These are phyloP conservation scores for Psidium guajava DNA, from an alignment of 345 rosid species.

Conservation along the genomic window DNA sequence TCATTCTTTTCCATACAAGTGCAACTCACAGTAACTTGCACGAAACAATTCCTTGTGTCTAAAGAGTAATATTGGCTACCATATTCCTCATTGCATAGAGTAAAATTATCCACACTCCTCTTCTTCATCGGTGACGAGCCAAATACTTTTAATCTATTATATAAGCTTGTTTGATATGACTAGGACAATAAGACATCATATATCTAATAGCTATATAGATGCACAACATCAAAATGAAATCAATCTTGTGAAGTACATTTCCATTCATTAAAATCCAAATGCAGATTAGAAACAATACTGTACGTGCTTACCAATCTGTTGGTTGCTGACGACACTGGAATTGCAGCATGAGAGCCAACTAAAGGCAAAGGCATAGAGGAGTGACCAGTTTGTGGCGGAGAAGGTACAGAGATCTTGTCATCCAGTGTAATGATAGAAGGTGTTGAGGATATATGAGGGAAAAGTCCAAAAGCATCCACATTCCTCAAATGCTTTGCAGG, in stretches of 20 bases:
- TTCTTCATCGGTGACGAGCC: neutral
- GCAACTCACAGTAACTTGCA: neutral
- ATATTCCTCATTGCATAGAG: neutral
- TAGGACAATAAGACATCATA: neutral
- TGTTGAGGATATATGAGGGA: constrained; percentile 48
- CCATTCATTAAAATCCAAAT: neutral
- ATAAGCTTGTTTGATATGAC: neutral
- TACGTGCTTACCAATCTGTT: constrained; percentile 31
- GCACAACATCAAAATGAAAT: neutral
- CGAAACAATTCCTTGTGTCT: neutral
- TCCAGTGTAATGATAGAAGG: constrained; percentile 48
- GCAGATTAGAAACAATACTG: neutral
- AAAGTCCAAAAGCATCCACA: constrained; percentile 39
- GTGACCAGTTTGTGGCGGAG: constrained; percentile 29
- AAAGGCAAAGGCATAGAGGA: constrained; percentile 41
- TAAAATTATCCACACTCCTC: neutral
- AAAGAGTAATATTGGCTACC: neutral
- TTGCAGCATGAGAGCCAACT: constrained; percentile 44
- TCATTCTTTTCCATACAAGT: neutral
- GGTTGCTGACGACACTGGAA: constrained; percentile 30
- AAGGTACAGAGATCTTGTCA: constrained; percentile 16
- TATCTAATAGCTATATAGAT: neutral
- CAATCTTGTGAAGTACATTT: neutral
- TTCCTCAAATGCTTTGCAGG: constrained; percentile 48
- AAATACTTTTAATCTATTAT: neutral